These are phyloP conservation scores for Micractinium conductrix DNA, from an alignment of 139 green algal species.

Conservation along the genomic window DNA sequence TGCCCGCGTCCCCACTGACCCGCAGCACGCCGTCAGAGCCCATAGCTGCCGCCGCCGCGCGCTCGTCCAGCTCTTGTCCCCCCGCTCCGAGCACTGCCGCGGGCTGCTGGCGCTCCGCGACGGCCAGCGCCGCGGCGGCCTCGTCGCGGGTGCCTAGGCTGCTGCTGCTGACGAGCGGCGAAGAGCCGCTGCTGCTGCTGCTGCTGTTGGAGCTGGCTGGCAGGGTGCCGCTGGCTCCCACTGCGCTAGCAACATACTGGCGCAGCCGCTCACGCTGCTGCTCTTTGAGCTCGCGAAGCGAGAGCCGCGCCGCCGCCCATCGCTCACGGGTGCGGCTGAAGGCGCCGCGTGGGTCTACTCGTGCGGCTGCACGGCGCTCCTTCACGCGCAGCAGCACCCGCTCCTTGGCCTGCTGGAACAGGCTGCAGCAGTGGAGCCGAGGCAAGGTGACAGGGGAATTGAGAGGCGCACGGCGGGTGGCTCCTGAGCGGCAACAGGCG, in stretches of 20 bases:
- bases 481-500: not conserved
- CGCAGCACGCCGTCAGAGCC: constrained; percentile 10
- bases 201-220: not conserved
- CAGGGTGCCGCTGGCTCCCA: not conserved
- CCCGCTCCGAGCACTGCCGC: not conserved
- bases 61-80: not conserved
- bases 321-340: constrained; percentile 29
- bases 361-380: not conserved
- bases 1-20: not conserved
- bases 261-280: constrained; percentile 29
- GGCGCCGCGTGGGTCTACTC: constrained; percentile 21
- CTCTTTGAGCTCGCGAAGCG: constrained; percentile 35
- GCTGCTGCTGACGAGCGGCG: too few relatives aligned
- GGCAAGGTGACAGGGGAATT: not conserved
- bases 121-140: too few relatives aligned
- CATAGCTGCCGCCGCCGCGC: not conserved
- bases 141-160: not conserved
- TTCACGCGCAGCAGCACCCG: constrained; percentile 30
- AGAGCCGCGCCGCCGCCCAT: constrained; percentile 15
- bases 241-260: constrained; percentile 8
- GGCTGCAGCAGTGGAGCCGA: not conserved
- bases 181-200: not conserved
- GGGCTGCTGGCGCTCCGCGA: not conserved
- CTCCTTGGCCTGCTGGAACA: constrained; percentile 47
- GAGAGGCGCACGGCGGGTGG: not conserved